A percentile compares a stretch with the other conserved stretches of the same genome.
Conservation (phyloP, 2,329 filamentous ascomycete species). For the Fusarium longipes region DNA sequence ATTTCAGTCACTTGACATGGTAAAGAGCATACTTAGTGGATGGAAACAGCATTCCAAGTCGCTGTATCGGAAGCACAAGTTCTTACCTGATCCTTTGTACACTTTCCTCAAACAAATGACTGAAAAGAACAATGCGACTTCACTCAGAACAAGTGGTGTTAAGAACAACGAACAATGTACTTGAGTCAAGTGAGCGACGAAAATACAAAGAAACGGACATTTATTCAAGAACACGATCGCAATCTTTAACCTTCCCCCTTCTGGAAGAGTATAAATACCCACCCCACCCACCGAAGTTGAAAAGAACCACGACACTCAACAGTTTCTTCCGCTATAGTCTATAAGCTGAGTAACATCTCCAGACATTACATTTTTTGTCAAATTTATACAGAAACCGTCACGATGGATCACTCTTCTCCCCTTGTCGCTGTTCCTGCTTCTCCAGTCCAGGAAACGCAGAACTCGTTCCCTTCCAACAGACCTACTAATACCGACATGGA, state of each 20-base stretch:
- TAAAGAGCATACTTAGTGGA: too few relatives aligned
- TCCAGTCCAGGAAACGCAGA: neutral
- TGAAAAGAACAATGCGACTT: neutral
- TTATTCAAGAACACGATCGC: neutral
- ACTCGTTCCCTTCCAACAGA: rapidly evolving
- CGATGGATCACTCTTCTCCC: neutral
- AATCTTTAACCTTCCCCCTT: neutral
- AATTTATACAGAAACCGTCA: neutral
- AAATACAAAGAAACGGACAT: too few relatives aligned
- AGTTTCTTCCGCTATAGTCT: neutral
- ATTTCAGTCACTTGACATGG: too few relatives aligned
- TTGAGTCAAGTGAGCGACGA: neutral
- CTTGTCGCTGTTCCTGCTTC: rapidly evolving
- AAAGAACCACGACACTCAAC: neutral
- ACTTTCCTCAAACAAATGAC: neutral
- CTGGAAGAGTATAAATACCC: neutral
- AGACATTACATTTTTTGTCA: neutral
- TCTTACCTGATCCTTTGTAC: too few relatives aligned
- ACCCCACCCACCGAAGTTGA: too few relatives aligned
- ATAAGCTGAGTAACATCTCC: neutral
- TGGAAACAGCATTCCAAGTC: too few relatives aligned
- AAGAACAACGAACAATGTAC: neutral
- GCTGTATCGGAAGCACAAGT: too few relatives aligned
- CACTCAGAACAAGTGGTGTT: neutral
- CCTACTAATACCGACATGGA: rapidly evolving